Conservation (phyloP, 306 rosid genomes). For the Macrotyloma uniflorum region DNA sequence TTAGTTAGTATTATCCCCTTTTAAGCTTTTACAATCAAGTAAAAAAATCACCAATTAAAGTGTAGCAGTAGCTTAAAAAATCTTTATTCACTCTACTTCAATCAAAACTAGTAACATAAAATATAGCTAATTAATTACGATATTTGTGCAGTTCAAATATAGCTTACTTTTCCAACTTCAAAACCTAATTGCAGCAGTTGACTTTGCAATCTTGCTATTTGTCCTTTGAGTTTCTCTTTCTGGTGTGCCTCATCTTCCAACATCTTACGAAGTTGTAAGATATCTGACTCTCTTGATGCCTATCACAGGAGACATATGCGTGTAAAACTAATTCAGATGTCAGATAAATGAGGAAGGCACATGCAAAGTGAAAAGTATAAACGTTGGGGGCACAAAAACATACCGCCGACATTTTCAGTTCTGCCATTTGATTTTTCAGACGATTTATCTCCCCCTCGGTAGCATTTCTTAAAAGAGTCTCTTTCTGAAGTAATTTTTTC, state of each 20-base stretch:
- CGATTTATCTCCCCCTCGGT: constrained; percentile 68
- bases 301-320: constrained; percentile 39
- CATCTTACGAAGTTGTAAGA: constrained; percentile 59
- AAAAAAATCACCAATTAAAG: neutral
- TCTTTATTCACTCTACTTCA: neutral
- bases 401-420: constrained; percentile 75
- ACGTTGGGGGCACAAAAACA: constrained; percentile 33
- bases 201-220: constrained; percentile 70
- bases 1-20: neutral
- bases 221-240: constrained; percentile 74
- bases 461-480: constrained; percentile 61
- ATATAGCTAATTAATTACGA: constrained; percentile 2
- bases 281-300: constrained; percentile 67
- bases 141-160: neutral
- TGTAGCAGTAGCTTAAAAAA: neutral
- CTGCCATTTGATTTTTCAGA: constrained; percentile 68
- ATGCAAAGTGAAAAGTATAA: neutral
- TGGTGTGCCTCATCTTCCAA: constrained; percentile 63
- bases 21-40: neutral
- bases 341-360: constrained; percentile 7
- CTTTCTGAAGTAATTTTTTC: constrained; percentile 61
- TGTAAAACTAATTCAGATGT: constrained; percentile 22
- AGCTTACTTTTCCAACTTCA: constrained; percentile 70
- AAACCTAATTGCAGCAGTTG: constrained; percentile 75
- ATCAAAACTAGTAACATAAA: constrained; percentile 18